A percentile compares a stretch with the other conserved stretches of the same genome.
Conservation (phyloP, 2,329 filamentous ascomycete genomes). For the Pseudogymnoascus sp. region DNA sequence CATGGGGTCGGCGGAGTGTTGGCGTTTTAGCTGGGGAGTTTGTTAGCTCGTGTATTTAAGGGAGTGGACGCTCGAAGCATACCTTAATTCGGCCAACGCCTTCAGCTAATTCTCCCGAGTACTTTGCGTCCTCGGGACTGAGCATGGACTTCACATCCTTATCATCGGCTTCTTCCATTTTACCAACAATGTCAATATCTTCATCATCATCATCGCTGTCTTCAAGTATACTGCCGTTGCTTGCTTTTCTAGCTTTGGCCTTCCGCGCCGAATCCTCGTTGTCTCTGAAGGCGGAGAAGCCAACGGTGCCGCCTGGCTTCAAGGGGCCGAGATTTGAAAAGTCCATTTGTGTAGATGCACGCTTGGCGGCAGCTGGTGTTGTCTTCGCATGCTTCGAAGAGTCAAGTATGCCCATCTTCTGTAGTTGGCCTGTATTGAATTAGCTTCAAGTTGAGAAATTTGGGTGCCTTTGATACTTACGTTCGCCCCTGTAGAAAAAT, state of each 20-base stretch:
- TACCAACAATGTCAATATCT: constrained; percentile 52
- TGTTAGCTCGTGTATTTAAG: constrained; percentile 21
- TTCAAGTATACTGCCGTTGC: constrained; percentile 45
- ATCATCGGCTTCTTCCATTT: constrained; percentile 57
- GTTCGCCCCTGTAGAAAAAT: constrained; percentile 92
- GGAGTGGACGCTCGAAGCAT: constrained; percentile 15
- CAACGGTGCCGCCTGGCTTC: constrained; percentile 78
- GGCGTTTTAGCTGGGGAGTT: constrained; percentile 62
- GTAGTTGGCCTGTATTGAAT: constrained; percentile 64
- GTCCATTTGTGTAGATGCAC: constrained; percentile 74
- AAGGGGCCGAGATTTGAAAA: constrained; percentile 78
- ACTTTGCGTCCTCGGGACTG: constrained; percentile 62
- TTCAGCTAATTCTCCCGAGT: constrained; percentile 67
- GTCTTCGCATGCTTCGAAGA: constrained; percentile 56
- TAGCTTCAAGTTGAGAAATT: constrained; percentile 12
- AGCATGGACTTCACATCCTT: constrained; percentile 52
- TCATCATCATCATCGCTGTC: constrained; percentile 68
- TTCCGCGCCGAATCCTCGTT: constrained; percentile 48
- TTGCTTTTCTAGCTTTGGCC: constrained; percentile 53
- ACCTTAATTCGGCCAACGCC: constrained; percentile 77
- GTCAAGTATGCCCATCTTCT: constrained; percentile 87
- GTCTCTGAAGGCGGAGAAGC: constrained; percentile 83
- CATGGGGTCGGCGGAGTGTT: constrained; percentile 65
- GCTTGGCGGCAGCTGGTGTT: constrained; percentile 56
- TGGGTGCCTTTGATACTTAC: constrained; percentile 46